These are phyloP conservation scores for Apiotrichum akiyoshidainum DNA, from an alignment of 1,284 basidiomycete species.

Conservation along the genomic window DNA sequence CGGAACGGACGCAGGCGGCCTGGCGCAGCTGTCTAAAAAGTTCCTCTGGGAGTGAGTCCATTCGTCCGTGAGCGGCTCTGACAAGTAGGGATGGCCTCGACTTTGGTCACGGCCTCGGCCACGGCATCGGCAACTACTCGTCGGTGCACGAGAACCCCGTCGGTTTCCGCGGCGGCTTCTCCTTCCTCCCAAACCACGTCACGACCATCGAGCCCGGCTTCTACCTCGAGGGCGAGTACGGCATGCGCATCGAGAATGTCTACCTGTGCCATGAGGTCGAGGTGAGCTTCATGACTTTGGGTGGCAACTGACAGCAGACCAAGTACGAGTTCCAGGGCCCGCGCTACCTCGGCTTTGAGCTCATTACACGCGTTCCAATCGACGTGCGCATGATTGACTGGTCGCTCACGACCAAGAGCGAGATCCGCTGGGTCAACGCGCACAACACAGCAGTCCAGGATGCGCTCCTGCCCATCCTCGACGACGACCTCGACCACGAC, in stretches of 20 bases:
- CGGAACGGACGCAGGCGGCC: slow-evolving; percentile 72
- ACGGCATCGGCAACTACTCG: slow-evolving; percentile 43
- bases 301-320: slow-evolving; percentile 13
- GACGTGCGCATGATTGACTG: slow-evolving; percentile 86
- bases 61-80: background rate
- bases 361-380: slow-evolving; percentile 87
- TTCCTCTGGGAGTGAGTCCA: slow-evolving; percentile 67
- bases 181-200: slow-evolving; percentile 76
- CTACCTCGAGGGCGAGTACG: slow-evolving; percentile 75
- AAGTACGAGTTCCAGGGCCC: slow-evolving; percentile 62
- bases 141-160: slow-evolving; percentile 47
- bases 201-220: slow-evolving; percentile 67
- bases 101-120: slow-evolving; percentile 55
- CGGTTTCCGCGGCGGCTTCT: slow-evolving; percentile 48
- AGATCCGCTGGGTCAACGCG: slow-evolving; percentile 85
- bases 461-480: slow-evolving; percentile 66
- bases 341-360: slow-evolving; percentile 80
- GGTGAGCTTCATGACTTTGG: slow-evolving; percentile 51
- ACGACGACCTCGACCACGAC: slow-evolving; percentile 39
- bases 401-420: slow-evolving; percentile 74
- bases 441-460: slow-evolving; percentile 79
- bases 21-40: slow-evolving; percentile 80
- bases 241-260: slow-evolving; percentile 85
- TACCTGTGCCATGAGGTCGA: slow-evolving; percentile 66
- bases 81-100: slow-evolving; percentile 67